These are phyloP conservation scores for Apiospora aurea DNA, from an alignment of 2,329 filamentous ascomycete species.

Conservation along the genomic window DNA sequence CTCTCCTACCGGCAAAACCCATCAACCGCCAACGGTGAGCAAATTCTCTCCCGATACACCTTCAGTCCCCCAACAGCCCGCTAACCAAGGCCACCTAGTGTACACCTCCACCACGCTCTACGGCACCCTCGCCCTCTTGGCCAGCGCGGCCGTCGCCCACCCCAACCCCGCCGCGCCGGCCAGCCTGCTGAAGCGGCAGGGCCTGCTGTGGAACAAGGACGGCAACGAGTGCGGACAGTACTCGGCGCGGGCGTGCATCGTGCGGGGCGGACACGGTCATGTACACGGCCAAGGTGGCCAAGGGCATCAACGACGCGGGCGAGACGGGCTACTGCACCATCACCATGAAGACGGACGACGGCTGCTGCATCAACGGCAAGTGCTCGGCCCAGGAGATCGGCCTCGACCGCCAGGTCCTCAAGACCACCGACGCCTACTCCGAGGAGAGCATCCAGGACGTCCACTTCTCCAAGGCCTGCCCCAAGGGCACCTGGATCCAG, in stretches of 20 bases:
- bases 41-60: neutral
- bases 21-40: neutral
- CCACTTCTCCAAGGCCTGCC: neutral
- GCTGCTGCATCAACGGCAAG: neutral
- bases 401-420: neutral
- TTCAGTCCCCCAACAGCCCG: neutral
- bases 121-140: neutral
- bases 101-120: neutral
- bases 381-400: conserved; percentile 1
- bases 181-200: neutral
- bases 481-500: neutral
- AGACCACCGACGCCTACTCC: neutral
- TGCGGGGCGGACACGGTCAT: no score
- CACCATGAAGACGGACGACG: neutral
- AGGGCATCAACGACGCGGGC: conserved; percentile 1
- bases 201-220: neutral
- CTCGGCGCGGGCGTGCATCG: neutral
- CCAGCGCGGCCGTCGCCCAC: neutral
- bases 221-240: neutral
- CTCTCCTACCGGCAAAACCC: neutral
- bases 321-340: conserved; percentile 1
- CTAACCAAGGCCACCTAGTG: neutral
- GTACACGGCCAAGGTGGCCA: no score
- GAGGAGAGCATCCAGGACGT: neutral
- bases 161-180: neutral